Conservation (phyloP, 805 yeast species). For the Nakazawaea holstii region DNA sequence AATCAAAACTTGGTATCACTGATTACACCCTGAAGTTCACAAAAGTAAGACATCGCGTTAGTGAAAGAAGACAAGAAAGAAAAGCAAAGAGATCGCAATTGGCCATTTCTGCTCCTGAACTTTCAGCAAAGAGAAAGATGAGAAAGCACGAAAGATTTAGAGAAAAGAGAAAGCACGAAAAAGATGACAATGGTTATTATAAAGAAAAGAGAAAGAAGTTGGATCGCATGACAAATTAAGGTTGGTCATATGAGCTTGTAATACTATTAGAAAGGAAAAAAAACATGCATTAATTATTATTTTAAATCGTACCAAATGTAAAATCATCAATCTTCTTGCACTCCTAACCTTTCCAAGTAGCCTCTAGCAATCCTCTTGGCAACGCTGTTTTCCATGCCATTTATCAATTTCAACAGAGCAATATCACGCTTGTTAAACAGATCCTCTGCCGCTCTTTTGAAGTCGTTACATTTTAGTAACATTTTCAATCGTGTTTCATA, state of each 20-base stretch:
- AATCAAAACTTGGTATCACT: constrained; percentile 64
- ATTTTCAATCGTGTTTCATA: constrained; percentile 44
- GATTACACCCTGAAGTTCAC: constrained; percentile 59
- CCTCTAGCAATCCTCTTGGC: constrained; percentile 11
- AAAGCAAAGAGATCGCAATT: constrained; percentile 69
- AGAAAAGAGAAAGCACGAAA: constrained; percentile 70
- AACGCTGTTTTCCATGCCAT: constrained; percentile 17
- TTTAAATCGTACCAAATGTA: neutral
- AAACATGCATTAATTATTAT: too few species aligned
- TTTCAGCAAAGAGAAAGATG: constrained; percentile 72
- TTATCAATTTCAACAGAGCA: constrained; percentile 23
- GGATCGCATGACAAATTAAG: constrained; percentile 5
- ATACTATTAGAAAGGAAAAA: too few species aligned
- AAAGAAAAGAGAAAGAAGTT: constrained; percentile 52
- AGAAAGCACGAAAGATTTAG: constrained; percentile 70
- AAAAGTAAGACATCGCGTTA: constrained; percentile 56
- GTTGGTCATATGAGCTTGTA: too few species aligned
- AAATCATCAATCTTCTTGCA: neutral
- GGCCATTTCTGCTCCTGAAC: constrained; percentile 74
- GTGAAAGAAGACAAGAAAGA: constrained; percentile 67
- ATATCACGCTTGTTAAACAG: constrained; percentile 40
- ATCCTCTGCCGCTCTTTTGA: constrained; percentile 42
- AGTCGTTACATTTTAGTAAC: constrained; percentile 48
- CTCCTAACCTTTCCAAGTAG: constrained; percentile 11
- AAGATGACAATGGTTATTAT: constrained; percentile 73